phyloP scores from a whole-genome alignment of 1,284 basidiomycete species.

The Mycocalia duriaeana region DNA sequence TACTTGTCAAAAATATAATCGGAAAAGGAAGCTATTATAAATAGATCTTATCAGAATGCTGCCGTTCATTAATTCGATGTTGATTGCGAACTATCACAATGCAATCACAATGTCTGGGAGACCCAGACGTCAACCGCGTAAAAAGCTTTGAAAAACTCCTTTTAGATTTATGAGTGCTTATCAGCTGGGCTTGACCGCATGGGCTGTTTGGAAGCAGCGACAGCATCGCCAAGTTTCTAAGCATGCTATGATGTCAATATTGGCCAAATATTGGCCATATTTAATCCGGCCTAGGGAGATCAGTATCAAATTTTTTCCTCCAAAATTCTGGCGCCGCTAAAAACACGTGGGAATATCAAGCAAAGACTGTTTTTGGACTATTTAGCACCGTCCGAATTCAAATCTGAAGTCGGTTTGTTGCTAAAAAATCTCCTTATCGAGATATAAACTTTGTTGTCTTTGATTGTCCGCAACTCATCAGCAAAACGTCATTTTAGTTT shows the following conservation, averaged over 20 bases:
- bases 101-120: too few relatives aligned
- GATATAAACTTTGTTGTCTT: constrained; percentile 3
- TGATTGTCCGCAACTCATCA: too few relatives aligned
- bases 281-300: not conserved
- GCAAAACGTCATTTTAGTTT: too few relatives aligned
- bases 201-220: not conserved
- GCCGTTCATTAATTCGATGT: too few relatives aligned
- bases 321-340: constrained; percentile 19
- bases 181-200: not conserved
- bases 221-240: not conserved
- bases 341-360: constrained; percentile 22
- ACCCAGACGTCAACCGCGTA: too few relatives aligned
- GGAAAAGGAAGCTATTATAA: too few relatives aligned
- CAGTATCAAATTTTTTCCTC: not conserved
- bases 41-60: too few relatives aligned
- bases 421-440: constrained; percentile 4
- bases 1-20: too few relatives aligned
- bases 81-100: too few relatives aligned
- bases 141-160: too few relatives aligned
- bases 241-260: not conserved
- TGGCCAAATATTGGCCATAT: not conserved
- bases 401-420: constrained; percentile 1
- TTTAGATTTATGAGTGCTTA: constrained; percentile 2
- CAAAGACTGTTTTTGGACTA: constrained; percentile 19
- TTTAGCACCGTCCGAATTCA: constrained; percentile 14